phyloP scores from a whole-genome alignment of 225 moss, liverwort and hornwort genomes.

The Sphagnum contortum region DNA sequence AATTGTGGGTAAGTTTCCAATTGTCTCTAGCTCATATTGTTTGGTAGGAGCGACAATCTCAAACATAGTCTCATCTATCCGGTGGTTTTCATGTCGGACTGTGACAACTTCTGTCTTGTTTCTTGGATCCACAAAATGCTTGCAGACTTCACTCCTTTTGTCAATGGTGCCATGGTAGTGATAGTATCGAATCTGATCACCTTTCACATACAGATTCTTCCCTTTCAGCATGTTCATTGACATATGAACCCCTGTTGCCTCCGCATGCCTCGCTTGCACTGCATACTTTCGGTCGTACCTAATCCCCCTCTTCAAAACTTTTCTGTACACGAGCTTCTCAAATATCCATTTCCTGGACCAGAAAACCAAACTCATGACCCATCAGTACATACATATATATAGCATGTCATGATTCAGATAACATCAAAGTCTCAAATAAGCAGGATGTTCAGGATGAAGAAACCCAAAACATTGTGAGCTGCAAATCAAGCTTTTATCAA shows the following conservation, averaged over 20 bases:
- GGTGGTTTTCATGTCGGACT: not conserved
- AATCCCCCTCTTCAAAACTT: conserved; percentile 14
- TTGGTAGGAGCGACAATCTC: conserved; percentile 13
- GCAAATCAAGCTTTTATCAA: no score
- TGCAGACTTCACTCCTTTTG: conserved; percentile 34
- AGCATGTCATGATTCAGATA: no score
- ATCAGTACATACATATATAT: no score
- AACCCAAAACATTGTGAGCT: no score
- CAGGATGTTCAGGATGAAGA: no score
- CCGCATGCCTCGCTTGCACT: conserved; percentile 31
- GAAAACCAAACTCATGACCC: not conserved
- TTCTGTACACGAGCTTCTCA: conserved; percentile 41
- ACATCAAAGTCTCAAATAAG: no score
- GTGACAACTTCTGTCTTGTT: conserved; percentile 23
- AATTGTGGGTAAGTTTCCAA: conserved; percentile 27
- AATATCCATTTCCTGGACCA: conserved; percentile 38
- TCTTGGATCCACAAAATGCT: conserved; percentile 9
- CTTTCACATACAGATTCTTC: conserved; percentile 26
- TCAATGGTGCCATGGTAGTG: conserved; percentile 51
- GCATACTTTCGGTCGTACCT: conserved; percentile 38
- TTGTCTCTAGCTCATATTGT: conserved; percentile 24
- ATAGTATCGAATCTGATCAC: conserved; percentile 29
- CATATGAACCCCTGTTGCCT: conserved; percentile 59
- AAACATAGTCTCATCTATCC: conserved; percentile 31
- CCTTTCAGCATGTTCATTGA: conserved; percentile 50